Evolutionary conservation across 1,284 basidiomycete genomes (phyloP).

Genomic region (Cryptococcus maquisensis): DNA sequence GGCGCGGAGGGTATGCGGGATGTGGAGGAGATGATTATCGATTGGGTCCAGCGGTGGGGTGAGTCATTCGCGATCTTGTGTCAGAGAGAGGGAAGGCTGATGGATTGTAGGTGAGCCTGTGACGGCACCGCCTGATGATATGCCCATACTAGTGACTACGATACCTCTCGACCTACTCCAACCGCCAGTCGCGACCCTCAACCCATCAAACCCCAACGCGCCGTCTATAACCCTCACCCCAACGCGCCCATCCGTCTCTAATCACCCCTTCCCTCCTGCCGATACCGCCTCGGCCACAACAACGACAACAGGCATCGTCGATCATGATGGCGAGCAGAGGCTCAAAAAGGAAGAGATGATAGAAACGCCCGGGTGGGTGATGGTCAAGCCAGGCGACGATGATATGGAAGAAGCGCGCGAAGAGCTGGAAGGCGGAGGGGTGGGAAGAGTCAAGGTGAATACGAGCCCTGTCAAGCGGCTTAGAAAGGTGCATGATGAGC

Average conservation of each 20-base stretch:
- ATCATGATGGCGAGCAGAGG: background rate
- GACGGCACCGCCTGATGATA: constrained; percentile 61
- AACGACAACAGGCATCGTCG: background rate
- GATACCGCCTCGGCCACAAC: background rate
- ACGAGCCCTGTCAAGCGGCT: constrained; percentile 30
- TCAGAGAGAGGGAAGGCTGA: background rate
- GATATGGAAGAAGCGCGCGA: constrained; percentile 41
- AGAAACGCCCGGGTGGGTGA: constrained; percentile 40
- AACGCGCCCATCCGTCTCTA: constrained; percentile 2
- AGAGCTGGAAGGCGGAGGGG: constrained; percentile 20
- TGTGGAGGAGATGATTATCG: constrained; percentile 75
- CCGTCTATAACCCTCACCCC: constrained; percentile 20
- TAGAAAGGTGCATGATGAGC: constrained; percentile 40
- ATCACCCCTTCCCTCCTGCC: no score
- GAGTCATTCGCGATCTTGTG: constrained; percentile 44
- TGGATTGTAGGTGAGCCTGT: constrained; percentile 60
- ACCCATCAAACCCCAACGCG: constrained; percentile 3
- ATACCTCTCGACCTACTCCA: constrained; percentile 24
- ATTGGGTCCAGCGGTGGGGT: constrained; percentile 73
- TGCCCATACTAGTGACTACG: constrained; percentile 66
- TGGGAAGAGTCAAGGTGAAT: background rate
- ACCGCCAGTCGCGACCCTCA: constrained; percentile 13
- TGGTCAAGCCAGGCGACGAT: constrained; percentile 38
- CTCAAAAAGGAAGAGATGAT: constrained; percentile 19
- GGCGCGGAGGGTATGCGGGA: constrained; percentile 55